Conservation (phyloP, 2,329 filamentous ascomycete genomes). For the Ophiostoma sp. region DNA sequence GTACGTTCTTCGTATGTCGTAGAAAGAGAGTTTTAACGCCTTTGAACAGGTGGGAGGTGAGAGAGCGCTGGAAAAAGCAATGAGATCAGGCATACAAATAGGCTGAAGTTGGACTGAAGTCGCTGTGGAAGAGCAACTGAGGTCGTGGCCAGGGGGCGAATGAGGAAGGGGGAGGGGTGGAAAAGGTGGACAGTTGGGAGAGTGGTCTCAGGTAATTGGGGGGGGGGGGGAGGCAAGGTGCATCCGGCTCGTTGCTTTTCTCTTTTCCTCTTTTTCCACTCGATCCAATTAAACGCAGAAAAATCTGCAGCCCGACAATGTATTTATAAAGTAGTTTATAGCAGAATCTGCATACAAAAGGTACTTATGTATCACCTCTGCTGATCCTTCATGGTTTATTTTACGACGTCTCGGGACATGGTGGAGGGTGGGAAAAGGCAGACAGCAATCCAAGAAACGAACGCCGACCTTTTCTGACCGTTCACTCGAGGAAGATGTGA, state of each 20-base stretch:
- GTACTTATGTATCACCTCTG: background rate
- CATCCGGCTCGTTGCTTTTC: slow-evolving; percentile 21
- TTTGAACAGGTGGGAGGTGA: background rate
- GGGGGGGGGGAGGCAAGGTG: slow-evolving; percentile 3
- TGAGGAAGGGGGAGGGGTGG: background rate
- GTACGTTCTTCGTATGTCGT: background rate
- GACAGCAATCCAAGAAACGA: background rate
- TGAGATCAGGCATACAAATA: background rate
- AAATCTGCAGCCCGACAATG: background rate
- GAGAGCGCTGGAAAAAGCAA: background rate
- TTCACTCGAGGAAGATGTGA: background rate
- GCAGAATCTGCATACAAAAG: no score
- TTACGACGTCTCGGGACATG: slow-evolving; percentile 14
- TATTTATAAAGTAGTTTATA: slow-evolving; percentile 13
- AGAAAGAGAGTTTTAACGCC: background rate
- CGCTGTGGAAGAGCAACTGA: background rate
- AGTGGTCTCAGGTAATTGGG: slow-evolving; percentile 12
- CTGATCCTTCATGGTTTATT: slow-evolving; percentile 6
- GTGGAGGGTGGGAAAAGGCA: slow-evolving; percentile 2
- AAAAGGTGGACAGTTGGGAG: background rate
- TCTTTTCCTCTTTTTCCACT: slow-evolving; percentile 3
- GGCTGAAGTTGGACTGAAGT: background rate
- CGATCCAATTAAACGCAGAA: slow-evolving; percentile 21
- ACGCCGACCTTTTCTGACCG: background rate
- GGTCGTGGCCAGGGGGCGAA: background rate